These are phyloP conservation scores for Penicillium griseofulvum DNA, from an alignment of 2,329 filamentous ascomycete genomes.

Conservation along the genomic window DNA sequence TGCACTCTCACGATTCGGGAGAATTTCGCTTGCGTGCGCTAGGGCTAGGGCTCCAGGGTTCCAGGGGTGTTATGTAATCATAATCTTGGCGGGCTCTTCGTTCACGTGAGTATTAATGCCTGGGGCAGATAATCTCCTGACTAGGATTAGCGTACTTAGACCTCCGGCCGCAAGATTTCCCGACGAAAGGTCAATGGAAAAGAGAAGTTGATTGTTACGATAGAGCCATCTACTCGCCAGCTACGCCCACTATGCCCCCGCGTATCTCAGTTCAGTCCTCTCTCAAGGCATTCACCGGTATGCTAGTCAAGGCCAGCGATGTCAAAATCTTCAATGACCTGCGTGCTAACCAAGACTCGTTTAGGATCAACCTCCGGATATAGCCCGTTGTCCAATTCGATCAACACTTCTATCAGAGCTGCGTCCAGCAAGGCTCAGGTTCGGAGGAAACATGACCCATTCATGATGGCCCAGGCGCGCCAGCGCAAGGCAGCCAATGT, in stretches of 20 bases:
- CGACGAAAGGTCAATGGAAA: conserved; percentile 23
- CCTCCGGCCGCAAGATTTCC: conserved; percentile 33
- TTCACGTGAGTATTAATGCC: neutral
- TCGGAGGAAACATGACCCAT: conserved; percentile 72
- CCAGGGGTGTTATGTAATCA: neutral
- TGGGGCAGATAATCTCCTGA: neutral
- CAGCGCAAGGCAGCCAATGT: conserved; percentile 82
- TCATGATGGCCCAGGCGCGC: conserved; percentile 73
- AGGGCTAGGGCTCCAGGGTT: conserved; percentile 37
- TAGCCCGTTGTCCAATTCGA: conserved; percentile 53
- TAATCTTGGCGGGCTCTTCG: neutral
- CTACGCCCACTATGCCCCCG: conserved; percentile 59
- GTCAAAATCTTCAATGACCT: neutral
- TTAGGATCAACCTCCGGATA: conserved; percentile 32
- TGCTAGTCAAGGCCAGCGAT: conserved; percentile 26
- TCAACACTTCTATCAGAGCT: conserved; percentile 58
- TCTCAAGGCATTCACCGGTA: conserved; percentile 61
- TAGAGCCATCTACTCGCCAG: conserved; percentile 4
- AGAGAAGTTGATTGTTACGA: conserved; percentile 14
- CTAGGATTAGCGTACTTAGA: conserved; percentile 25
- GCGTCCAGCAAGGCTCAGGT: conserved; percentile 64
- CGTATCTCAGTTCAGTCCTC: conserved; percentile 62
- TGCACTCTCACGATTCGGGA: conserved; percentile 26
- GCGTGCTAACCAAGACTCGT: conserved; percentile 9
- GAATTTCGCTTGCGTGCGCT: conserved; percentile 41